Base-by-base conservation (phyloP, 768 basidiomycete genomes). In the Mrakia hoshinonis region DNA sequence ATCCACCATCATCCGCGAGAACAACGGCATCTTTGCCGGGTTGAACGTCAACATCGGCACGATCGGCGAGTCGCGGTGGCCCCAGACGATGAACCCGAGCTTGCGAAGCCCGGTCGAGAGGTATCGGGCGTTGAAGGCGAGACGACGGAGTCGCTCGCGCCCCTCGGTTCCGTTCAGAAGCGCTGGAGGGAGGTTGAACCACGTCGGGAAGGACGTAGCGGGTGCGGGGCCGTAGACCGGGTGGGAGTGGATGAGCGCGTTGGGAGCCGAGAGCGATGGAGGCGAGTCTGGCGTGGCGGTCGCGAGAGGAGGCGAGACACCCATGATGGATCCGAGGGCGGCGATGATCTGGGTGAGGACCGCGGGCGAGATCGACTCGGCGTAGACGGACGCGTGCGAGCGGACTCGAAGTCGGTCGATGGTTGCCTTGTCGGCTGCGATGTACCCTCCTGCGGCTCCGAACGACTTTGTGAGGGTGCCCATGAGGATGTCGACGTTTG, bases 301-400 rank as follows among this genome's bases (percentile, higher is more conserved):
- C 72, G 92, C 76, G 15, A 79, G 72, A 15, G 79, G 80, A 36
- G 79, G 79, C 7, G 80, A 77, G 64, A 81, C 80, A 36, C 95
- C 95, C 93, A 97, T 97, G 81, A 99, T 97, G 75, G 91, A 92
- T 0, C 88, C 90, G 91, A 95, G 96, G 73, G 89, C 89, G 2
- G 95, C 86, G 63, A 94, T 81, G 75, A 98, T 83, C 79, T 99
- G 96, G 22, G 89, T 90, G 38, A 96, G 83, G 61, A 99, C 91
- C 0, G 92, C 85, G 0, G 95, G 95, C 0, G 91, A 81, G 85
- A 95, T 93, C 1, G 90, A 81, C 80, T 99, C 95, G 4, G 91
- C 89, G 77, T 98, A 97, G 26, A 86, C 79, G 39, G 89, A 87
- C 0, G 91, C 86, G 78, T 95, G 87, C 1, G 90, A 90, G 58